A percentile compares a stretch with the other conserved stretches of the same genome.
phyloP scores from a whole-genome alignment of 805 yeast genomes.

The Starmerella powellii region DNA sequence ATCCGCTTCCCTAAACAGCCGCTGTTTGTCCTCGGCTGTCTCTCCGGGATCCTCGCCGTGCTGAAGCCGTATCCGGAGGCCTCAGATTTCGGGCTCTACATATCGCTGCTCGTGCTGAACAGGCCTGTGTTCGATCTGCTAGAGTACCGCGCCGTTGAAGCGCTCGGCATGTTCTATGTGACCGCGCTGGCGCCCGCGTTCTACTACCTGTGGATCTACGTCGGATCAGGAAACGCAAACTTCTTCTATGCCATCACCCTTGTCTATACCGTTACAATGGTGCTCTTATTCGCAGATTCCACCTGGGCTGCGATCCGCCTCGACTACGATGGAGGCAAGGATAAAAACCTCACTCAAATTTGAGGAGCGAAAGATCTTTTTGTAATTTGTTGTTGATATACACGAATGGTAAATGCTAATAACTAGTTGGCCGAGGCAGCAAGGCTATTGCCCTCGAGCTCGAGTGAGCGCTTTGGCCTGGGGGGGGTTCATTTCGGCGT shows the following conservation, averaged over 20 bases:
- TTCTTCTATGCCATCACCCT: conserved; percentile 91
- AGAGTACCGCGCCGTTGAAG: conserved; percentile 38
- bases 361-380: not conserved
- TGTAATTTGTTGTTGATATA: too few relatives aligned
- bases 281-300: conserved; percentile 58
- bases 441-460: too few relatives aligned
- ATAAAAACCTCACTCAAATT: conserved; percentile 19
- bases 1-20: conserved; percentile 51
- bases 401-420: too few relatives aligned
- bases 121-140: conserved; percentile 33
- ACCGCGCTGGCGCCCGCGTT: conserved; percentile 67
- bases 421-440: too few relatives aligned
- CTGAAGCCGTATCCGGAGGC: conserved; percentile 79
- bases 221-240: conserved; percentile 91
- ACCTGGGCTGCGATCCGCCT: conserved; percentile 64
- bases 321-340: conserved; percentile 44
- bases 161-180: conserved; percentile 43
- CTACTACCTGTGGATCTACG: conserved; percentile 84
- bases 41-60: conserved; percentile 45
- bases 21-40: conserved; percentile 41
- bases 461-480: too few relatives aligned
- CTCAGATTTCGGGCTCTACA: conserved; percentile 56
- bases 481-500: too few relatives aligned
- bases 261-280: conserved; percentile 60
- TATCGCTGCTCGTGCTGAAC: conserved; percentile 39